Conservation (phyloP, 495 filamentous ascomycete genomes). For the Podospora didyma region DNA sequence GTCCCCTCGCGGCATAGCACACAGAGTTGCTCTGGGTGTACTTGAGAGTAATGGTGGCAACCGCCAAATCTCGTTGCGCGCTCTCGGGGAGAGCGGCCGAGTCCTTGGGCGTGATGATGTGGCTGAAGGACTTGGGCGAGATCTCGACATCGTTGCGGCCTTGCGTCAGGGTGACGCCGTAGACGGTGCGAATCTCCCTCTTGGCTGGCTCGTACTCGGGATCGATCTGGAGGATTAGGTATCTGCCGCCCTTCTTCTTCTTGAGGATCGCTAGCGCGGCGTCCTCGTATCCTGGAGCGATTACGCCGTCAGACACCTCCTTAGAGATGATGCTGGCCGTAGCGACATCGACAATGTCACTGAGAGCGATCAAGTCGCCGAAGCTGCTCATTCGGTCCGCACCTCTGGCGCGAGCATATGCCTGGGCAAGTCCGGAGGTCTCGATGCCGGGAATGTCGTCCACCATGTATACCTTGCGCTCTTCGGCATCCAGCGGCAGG, state of each 20-base stretch:
- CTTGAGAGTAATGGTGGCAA: slow-evolving; percentile 94
- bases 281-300: slow-evolving; percentile 79
- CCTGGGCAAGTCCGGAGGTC: slow-evolving; percentile 79
- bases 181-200: slow-evolving; percentile 79
- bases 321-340: slow-evolving; percentile 96
- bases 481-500: slow-evolving; percentile 73
- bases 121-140: slow-evolving; percentile 77
- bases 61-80: slow-evolving; percentile 84
- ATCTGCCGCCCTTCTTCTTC: slow-evolving; percentile 98
- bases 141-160: slow-evolving; percentile 89
- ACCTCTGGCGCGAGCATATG: slow-evolving; percentile 90
- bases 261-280: slow-evolving; percentile 86
- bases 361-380: slow-evolving; percentile 92
- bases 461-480: slow-evolving; percentile 97
- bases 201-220: slow-evolving; percentile 71
- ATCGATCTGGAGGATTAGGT: slow-evolving; percentile 94
- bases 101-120: slow-evolving; percentile 79
- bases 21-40: slow-evolving; percentile 99
- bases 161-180: slow-evolving; percentile 81
- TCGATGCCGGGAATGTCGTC: slow-evolving; percentile 89
- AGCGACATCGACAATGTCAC: slow-evolving; percentile 79
- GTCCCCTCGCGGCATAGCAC: slow-evolving; percentile 93
- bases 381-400: slow-evolving; percentile 97
- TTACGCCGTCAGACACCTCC: slow-evolving; percentile 95
- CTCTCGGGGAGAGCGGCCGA: slow-evolving; percentile 66